Evolutionary conservation across 805 yeast genomes (phyloP).

Genomic region (Pichia pseudocactophila): DNA sequence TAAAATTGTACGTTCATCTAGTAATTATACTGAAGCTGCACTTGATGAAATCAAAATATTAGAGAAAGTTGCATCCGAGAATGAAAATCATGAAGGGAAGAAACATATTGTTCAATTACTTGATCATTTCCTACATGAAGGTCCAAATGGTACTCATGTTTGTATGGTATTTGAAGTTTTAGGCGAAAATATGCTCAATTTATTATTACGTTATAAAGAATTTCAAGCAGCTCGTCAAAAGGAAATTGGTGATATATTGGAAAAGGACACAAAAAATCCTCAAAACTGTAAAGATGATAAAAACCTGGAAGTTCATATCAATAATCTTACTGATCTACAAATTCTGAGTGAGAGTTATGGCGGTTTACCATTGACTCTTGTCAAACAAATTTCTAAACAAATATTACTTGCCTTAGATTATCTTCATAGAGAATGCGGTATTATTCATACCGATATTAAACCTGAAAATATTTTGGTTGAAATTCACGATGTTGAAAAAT

Average conservation of each 20-base stretch:
- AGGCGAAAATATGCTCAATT: conserved; percentile 49
- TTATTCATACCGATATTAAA: conserved; percentile 67
- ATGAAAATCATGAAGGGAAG: conserved; percentile 40
- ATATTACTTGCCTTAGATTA: conserved; percentile 46
- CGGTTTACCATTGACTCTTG: conserved; percentile 46
- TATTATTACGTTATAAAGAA: conserved; percentile 39
- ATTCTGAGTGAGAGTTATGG: conserved; percentile 35
- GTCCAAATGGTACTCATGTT: conserved; percentile 57
- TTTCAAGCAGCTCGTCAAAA: conserved; percentile 26
- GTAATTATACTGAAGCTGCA: conserved; percentile 53
- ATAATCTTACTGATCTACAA: conserved; percentile 26
- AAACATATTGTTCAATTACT: conserved; percentile 42
- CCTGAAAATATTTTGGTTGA: conserved; percentile 61
- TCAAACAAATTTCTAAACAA: conserved; percentile 50
- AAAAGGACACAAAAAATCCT: not conserved
- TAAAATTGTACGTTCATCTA: conserved; percentile 49
- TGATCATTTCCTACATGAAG: conserved; percentile 47
- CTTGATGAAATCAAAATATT: conserved; percentile 50
- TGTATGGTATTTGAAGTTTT: conserved; percentile 61
- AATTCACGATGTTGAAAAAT: conserved; percentile 44
- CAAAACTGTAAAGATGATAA: not conserved
- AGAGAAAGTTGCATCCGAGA: conserved; percentile 25
- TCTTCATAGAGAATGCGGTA: conserved; percentile 51
- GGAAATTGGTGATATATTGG: conserved; percentile 14
- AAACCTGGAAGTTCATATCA: conserved; percentile 13